Conservation (phyloP, 805 yeast genomes). For the Candida coquimbonensis region DNA sequence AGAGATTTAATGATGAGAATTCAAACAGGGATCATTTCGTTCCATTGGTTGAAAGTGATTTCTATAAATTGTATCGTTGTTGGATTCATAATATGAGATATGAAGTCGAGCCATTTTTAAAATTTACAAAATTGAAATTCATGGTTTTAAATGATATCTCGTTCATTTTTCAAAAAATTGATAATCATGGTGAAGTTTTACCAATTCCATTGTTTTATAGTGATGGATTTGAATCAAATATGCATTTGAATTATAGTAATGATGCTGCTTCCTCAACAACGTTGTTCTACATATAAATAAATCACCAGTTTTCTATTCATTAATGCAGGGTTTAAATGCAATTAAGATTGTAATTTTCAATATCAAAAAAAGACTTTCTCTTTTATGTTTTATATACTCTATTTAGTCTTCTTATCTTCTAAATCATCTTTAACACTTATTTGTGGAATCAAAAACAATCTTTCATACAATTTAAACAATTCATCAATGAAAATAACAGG, state of each 20-base stretch:
- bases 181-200: conserved; percentile 15
- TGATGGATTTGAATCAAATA: conserved; percentile 25
- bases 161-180: conserved; percentile 21
- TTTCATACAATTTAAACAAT: conserved; percentile 28
- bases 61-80: conserved; percentile 29
- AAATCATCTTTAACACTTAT: background rate
- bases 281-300: too few species aligned
- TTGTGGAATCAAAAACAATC: conserved; percentile 14
- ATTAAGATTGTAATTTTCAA: too few species aligned
- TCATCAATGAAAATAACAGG: conserved; percentile 34
- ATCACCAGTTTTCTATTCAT: too few species aligned
- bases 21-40: conserved; percentile 16
- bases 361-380: too few species aligned
- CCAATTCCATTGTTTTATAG: conserved; percentile 32
- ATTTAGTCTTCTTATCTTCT: background rate
- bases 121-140: conserved; percentile 29
- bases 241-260: too few species aligned
- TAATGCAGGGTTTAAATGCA: too few species aligned
- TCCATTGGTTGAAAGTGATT: conserved; percentile 26
- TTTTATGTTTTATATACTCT: background rate
- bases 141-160: conserved; percentile 34
- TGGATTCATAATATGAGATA: conserved; percentile 30
- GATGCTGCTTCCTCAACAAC: too few species aligned
- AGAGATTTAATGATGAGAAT: conserved; percentile 21
- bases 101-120: conserved; percentile 30